Conservation (phyloP, 192 early-diverging fungal species). For the Thoreauomyces humboldtii region DNA sequence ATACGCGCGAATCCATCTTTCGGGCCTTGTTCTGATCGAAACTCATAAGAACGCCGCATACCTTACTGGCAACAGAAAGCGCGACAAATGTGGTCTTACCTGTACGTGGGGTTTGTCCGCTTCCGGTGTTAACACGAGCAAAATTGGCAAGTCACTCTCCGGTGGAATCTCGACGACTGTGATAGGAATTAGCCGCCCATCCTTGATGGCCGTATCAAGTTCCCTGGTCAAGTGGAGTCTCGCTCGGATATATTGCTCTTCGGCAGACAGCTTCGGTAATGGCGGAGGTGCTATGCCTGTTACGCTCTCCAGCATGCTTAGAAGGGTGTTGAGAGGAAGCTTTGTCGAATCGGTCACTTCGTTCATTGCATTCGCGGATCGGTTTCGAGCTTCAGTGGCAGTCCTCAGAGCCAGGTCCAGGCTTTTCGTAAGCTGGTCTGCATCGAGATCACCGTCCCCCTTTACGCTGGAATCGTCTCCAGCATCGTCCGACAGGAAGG, state of each 20-base stretch:
- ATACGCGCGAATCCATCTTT: slow-evolving; percentile 81
- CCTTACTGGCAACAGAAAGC: not conserved
- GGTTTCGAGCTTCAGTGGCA: not conserved
- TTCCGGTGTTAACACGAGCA: slow-evolving; percentile 72
- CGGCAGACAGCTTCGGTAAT: slow-evolving; percentile 65
- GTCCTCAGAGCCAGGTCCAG: slow-evolving; percentile 12
- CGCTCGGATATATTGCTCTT: slow-evolving; percentile 73
- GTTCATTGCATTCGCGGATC: slow-evolving; percentile 5
- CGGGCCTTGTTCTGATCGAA: slow-evolving; percentile 63
- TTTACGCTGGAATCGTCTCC: not conserved
- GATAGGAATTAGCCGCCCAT: slow-evolving; percentile 64
- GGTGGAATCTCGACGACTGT: slow-evolving; percentile 63
- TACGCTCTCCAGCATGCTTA: slow-evolving; percentile 62
- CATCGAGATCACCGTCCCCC: slow-evolving; percentile 3
- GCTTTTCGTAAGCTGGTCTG: slow-evolving; percentile 9
- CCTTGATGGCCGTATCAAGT: slow-evolving; percentile 68
- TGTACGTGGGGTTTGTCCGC: slow-evolving; percentile 61
- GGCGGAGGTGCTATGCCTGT: slow-evolving; percentile 58
- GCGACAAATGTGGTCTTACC: slow-evolving; percentile 36
- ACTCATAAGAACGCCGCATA: too few species aligned
- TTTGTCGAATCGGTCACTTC: not conserved
- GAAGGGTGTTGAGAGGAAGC: slow-evolving; percentile 55
- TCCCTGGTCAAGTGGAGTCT: slow-evolving; percentile 68
- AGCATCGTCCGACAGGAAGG: not conserved
- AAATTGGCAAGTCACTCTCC: slow-evolving; percentile 61